phyloP scores from a whole-genome alignment of 2,329 filamentous ascomycete species.

The Neoarthrinium moseri region DNA sequence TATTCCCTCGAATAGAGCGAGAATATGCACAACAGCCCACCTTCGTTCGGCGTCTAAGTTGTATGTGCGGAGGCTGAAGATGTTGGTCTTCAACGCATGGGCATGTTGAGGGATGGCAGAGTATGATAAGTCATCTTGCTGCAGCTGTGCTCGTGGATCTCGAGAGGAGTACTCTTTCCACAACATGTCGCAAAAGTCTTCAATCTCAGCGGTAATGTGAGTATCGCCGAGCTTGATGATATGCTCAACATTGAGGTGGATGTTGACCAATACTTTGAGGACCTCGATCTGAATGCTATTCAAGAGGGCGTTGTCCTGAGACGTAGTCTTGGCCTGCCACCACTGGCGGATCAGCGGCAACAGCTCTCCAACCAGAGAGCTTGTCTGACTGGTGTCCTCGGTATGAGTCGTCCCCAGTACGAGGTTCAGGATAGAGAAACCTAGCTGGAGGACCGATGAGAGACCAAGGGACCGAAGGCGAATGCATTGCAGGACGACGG shows the following conservation, averaged over 20 bases:
- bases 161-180: slow-evolving; percentile 76
- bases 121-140: slow-evolving; percentile 74
- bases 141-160: slow-evolving; percentile 68
- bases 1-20: slow-evolving; percentile 57
- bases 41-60: slow-evolving; percentile 55
- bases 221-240: slow-evolving; percentile 44
- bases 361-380: slow-evolving; percentile 56
- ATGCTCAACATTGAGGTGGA: slow-evolving; percentile 62
- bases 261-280: slow-evolving; percentile 67
- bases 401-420: slow-evolving; percentile 65
- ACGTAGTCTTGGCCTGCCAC: slow-evolving; percentile 72
- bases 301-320: slow-evolving; percentile 56
- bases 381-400: slow-evolving; percentile 65
- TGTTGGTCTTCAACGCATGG: slow-evolving; percentile 44
- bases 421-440: slow-evolving; percentile 74
- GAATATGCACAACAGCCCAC: slow-evolving; percentile 58
- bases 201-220: slow-evolving; percentile 47
- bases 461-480: slow-evolving; percentile 55
- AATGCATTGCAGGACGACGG: slow-evolving; percentile 59
- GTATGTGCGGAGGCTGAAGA: slow-evolving; percentile 54
- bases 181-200: slow-evolving; percentile 69
- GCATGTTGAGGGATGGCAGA: slow-evolving; percentile 39
- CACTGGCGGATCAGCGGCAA: slow-evolving; percentile 71
- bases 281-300: slow-evolving; percentile 74
- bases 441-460: slow-evolving; percentile 66